Base-by-base conservation (phyloP, 2,329 filamentous ascomycete species). In the Apiospora aurea region DNA sequence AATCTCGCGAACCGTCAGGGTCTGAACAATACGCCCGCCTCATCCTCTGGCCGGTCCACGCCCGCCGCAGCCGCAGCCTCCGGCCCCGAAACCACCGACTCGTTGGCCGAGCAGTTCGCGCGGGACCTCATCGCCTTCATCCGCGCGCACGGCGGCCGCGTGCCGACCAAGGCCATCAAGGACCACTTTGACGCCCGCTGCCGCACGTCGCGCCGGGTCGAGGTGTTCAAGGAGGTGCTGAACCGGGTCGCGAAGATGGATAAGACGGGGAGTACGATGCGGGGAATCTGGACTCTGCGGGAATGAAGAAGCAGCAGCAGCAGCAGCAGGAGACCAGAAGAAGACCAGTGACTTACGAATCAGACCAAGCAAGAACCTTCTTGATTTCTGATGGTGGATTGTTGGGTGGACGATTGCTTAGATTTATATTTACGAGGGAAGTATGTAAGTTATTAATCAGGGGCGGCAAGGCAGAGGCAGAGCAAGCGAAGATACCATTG, bases 161-260 rank as follows among this genome's bases (percentile, higher is more conserved):
- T 93, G 7, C 91, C 94, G 6, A 95, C 93, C 57, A 94, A 97
- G 83, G 92, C 94, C 86, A 83, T 98, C 64, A 93, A 97, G 34
- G 93, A 97, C 78, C 94, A 97, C 78, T 98, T 98, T 81, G 94
- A 95, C 81, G 89, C 90, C 18, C 93, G 91, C 77, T 97, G 94
- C 79, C 89, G 88, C 29, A 93, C 90, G 61, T 82, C 87, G 38
- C 88, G 90, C 73, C 89, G 93, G 73, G 92, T 91, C 69, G 89
- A 90, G 24, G 92, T 95, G 80, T 98, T 98, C 80, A 96, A 95
- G 82, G 87, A 89, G 77, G 94, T 94, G 76, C 83, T 98, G 71
- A 91, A 93, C 76, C 87, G 87, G 73, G 92, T 97, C 77, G 96
- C 96, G 0, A 88, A 85, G 70, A 82, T 97, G 80, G 89, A 94